These are phyloP conservation scores for Puccinia coronata DNA, from an alignment of 1,284 basidiomycete genomes.

Conservation along the genomic window DNA sequence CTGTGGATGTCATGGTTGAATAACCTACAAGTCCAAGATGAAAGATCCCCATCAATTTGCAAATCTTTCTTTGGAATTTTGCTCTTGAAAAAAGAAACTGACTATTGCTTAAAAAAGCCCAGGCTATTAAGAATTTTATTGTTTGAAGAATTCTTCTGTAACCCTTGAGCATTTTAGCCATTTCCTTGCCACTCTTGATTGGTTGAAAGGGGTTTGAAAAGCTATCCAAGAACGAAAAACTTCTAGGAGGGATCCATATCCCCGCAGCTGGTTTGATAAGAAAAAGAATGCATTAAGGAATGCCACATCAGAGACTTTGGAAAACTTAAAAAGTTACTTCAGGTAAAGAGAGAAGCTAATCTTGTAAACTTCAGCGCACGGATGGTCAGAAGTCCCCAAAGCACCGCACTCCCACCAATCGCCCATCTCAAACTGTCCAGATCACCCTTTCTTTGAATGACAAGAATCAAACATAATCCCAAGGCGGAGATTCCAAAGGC, in stretches of 20 bases:
- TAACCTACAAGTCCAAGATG: not conserved
- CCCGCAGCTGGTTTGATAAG: slow-evolving; percentile 3
- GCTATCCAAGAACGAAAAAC: not conserved
- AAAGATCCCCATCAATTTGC: not conserved
- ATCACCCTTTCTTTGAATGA: slow-evolving; percentile 23
- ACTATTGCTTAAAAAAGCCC: slow-evolving; percentile 33
- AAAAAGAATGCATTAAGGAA: too few relatives aligned
- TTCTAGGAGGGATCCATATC: slow-evolving; percentile 4
- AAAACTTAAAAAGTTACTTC: not conserved
- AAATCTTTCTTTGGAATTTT: not conserved
- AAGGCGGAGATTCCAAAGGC: slow-evolving; percentile 25
- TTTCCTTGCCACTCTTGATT: slow-evolving; percentile 21
- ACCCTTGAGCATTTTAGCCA: slow-evolving; percentile 11
- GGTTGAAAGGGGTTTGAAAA: slow-evolving; percentile 26
- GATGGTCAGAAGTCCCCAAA: slow-evolving; percentile 34
- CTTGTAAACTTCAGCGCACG: slow-evolving; percentile 10
- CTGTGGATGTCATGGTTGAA: slow-evolving; percentile 35
- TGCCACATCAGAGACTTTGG: not conserved
- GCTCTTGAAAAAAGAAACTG: not conserved
- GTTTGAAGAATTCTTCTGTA: not conserved
- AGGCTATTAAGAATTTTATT: slow-evolving; percentile 32
- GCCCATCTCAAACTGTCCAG: slow-evolving; percentile 29
- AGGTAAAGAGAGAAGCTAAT: not conserved
- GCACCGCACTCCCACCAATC: slow-evolving; percentile 27
- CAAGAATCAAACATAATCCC: slow-evolving; percentile 9